Evolutionary conservation across 2,329 filamentous ascomycete genomes (phyloP).

Genomic region (Proliferodiscus dingleyae): DNA sequence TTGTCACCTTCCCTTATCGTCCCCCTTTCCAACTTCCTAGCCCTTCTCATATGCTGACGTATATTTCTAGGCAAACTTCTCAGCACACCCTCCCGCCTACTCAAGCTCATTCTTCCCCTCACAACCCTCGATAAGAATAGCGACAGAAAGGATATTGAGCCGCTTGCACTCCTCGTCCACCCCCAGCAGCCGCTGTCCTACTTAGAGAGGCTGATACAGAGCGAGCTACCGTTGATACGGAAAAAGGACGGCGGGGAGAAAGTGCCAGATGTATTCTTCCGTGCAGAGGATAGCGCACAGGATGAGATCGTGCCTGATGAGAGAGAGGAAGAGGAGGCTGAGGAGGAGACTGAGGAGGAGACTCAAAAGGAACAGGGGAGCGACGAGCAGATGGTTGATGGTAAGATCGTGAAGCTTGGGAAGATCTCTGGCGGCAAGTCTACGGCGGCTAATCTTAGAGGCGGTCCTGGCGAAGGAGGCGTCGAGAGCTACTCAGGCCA

Average conservation of each 20-base stretch:
- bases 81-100: conserved; percentile 72
- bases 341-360: conserved; percentile 26
- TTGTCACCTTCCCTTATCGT: too few relatives aligned
- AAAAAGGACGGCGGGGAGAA: conserved; percentile 60
- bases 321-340: conserved; percentile 33
- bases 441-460: conserved; percentile 37
- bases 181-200: conserved; percentile 90
- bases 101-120: conserved; percentile 77
- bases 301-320: conserved; percentile 42
- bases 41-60: not conserved
- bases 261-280: conserved; percentile 70
- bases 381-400: conserved; percentile 46
- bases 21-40: not conserved
- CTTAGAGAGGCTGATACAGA: conserved; percentile 81
- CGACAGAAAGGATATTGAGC: conserved; percentile 69
- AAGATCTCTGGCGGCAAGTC: conserved; percentile 28
- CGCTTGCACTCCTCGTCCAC: conserved; percentile 78
- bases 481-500: conserved; percentile 69
- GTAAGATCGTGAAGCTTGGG: conserved; percentile 35
- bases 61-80: conserved; percentile 60
- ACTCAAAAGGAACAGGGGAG: conserved; percentile 37
- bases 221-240: conserved; percentile 66
- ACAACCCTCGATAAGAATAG: conserved; percentile 54
- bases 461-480: conserved; percentile 48
- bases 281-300: conserved; percentile 69